A percentile compares a stretch with the other conserved stretches of the same genome.
Conservation (phyloP, 1,284 basidiomycete genomes). For the Cryptococcus amylolentus region DNA sequence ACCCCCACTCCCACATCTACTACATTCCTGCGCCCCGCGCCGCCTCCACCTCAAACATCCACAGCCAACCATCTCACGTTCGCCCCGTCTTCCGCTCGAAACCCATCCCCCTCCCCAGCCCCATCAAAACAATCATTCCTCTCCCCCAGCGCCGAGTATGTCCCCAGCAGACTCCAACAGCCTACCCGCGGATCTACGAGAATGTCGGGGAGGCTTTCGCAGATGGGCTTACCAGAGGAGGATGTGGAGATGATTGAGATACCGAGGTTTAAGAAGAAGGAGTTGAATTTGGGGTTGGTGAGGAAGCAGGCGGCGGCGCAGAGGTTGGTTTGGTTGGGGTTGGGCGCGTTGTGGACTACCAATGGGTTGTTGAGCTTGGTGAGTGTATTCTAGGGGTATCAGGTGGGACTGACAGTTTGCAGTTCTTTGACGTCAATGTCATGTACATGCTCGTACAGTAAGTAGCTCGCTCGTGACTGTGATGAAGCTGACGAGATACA, state of each 20-base stretch:
- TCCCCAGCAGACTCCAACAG: not conserved
- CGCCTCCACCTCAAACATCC: conserved; percentile 9
- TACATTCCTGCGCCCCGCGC: conserved; percentile 15
- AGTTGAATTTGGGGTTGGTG: conserved; percentile 37
- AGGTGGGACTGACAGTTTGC: not conserved
- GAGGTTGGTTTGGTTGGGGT: conserved; percentile 20
- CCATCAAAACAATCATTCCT: not conserved
- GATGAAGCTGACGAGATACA: conserved; percentile 1
- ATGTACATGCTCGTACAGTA: conserved; percentile 36
- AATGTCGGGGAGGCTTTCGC: not conserved
- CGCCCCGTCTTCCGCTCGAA: conserved; percentile 6
- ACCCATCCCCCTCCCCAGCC: conserved; percentile 11
- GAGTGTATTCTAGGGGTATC: conserved; percentile 1
- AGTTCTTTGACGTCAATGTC: conserved; percentile 44
- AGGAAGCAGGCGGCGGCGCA: conserved; percentile 13
- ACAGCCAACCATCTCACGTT: conserved; percentile 9
- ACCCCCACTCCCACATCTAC: conserved; percentile 8
- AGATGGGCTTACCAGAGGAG: conserved; percentile 3
- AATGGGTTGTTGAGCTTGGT: conserved; percentile 28
- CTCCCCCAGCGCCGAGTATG: not conserved
- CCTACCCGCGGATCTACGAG: not conserved
- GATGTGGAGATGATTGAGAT: conserved; percentile 33
- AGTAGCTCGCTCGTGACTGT: not conserved
- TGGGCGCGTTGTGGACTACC: conserved; percentile 25
- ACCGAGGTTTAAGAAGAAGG: conserved; percentile 40